A percentile compares a stretch with the other conserved stretches of the same genome.
phyloP scores from a whole-genome alignment of 208 protist species.

The Wallacemonas sp. region DNA sequence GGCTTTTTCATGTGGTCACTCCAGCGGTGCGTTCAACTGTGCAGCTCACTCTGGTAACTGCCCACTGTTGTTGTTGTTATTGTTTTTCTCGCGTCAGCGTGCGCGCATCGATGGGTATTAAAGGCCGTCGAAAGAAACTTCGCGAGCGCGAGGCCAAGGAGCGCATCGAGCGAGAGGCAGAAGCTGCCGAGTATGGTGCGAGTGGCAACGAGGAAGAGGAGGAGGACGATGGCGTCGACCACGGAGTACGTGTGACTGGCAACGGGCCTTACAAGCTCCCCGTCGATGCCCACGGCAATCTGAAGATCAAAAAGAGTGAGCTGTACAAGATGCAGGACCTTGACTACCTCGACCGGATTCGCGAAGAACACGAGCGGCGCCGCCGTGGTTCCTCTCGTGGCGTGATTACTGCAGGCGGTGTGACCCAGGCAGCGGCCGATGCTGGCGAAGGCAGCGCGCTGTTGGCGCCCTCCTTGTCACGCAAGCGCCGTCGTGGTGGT shows the following conservation, averaged over 20 bases:
- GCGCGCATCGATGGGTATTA: slow-evolving; percentile 85
- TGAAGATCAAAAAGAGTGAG: slow-evolving; percentile 85
- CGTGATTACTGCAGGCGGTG: neutral
- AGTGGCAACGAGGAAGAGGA: slow-evolving; percentile 11
- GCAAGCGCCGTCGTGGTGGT: slow-evolving; percentile 13
- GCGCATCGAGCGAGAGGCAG: slow-evolving; percentile 12
- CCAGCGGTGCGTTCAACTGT: too few relatives aligned
- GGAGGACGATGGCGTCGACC: slow-evolving; percentile 5
- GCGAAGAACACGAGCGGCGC: slow-evolving; percentile 69
- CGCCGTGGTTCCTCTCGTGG: slow-evolving; percentile 33
- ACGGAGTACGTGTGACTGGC: slow-evolving; percentile 18
- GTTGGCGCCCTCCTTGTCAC: neutral
- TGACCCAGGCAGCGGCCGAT: slow-evolving; percentile 2
- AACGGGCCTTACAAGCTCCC: slow-evolving; percentile 50
- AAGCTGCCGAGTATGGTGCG: neutral
- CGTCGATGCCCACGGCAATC: slow-evolving; percentile 35
- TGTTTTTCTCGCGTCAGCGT: neutral
- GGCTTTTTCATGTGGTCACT: too few relatives aligned
- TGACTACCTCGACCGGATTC: slow-evolving; percentile 75
- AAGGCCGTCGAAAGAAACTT: slow-evolving; percentile 68
- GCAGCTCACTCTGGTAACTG: neutral
- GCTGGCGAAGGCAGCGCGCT: neutral
- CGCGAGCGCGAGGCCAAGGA: slow-evolving; percentile 50
- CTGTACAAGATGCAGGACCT: slow-evolving; percentile 80
- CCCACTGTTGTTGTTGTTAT: neutral